Evolutionary conservation across 805 yeast species (phyloP), one percentile per base, ranked within the genome.

Genomic region (Dipodascus albidus): DNA sequence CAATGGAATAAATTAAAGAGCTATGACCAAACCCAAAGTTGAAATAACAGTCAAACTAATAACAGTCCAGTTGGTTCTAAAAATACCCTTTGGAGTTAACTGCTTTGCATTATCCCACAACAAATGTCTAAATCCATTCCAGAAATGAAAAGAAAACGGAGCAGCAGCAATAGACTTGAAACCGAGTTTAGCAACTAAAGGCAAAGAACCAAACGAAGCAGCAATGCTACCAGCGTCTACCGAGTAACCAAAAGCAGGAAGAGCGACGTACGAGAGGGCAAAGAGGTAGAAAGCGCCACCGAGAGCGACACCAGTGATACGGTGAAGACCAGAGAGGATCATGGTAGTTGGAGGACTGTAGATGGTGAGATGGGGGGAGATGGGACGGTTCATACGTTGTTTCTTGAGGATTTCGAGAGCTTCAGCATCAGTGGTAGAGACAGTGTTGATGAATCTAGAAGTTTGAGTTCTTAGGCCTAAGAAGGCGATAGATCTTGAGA

Each of bases 301-400:
- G 65, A 93, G 72, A 52, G 82, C 79, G 35, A 89, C 85, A 68
- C 97, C 96, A 50, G 93, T 79, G 63, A 91, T 71, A 77, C 99
- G 83, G 72, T 91, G 98, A 58, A 84, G 69, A 22, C 83, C 74
- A 3, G 97, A 89, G 66, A 93, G 67, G 57, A 79, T 72, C 85
- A 85, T 79, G 22, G 98, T 87, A 59, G 91, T 67, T 74, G 93
- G 97, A 48, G 95, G 95, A 74, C 90, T 77, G 75, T 91, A 91
- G 67, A 93, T 90, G 57, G 82, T 73, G 66, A 91, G 76, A 69
- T 91, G 95, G 54, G 98, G 98, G 27, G 96, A 88, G 15, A 79
- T 71, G 33, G 98, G 98, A 73, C 99, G 83, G 73, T 81, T 79
- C 60, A 75, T 79, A 70, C 99, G 82, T 75, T 91, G 98, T 52